These are phyloP conservation scores for Alternaria conjuncta DNA, from an alignment of 2,329 filamentous ascomycete genomes.

Conservation along the genomic window DNA sequence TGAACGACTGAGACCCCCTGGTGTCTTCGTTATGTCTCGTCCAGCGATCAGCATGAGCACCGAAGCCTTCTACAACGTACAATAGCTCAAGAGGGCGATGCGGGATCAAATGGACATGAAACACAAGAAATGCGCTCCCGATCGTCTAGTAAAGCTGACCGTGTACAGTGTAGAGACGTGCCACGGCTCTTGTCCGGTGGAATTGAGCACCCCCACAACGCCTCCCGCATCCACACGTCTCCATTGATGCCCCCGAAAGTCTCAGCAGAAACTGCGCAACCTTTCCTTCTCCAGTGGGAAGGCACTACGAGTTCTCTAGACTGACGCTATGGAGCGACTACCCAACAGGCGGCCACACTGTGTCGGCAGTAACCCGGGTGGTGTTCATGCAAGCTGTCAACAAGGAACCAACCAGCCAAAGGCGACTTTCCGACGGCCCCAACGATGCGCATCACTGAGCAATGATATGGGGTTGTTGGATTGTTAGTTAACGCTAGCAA, in stretches of 20 bases:
- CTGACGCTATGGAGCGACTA: neutral
- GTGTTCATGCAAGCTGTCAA: constrained; percentile 8
- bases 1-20: neutral
- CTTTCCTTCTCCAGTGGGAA: neutral
- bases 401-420: constrained; percentile 11
- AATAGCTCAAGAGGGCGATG: neutral
- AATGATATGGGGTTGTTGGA: constrained; percentile 18
- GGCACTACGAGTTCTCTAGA: neutral
- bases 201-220: neutral
- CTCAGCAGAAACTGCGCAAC: neutral
- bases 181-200: neutral
- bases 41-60: neutral
- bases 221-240: neutral
- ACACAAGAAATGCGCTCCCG: neutral
- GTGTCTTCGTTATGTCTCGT: neutral
- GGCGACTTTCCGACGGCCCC: constrained; percentile 1
- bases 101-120: neutral
- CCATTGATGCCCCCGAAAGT: neutral
- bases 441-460: constrained; percentile 18
- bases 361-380: constrained; percentile 11
- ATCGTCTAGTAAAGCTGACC: neutral
- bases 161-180: neutral
- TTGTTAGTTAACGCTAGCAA: constrained; percentile 15
- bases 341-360: constrained; percentile 6
- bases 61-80: neutral